Evolutionary conservation across 768 basidiomycete genomes (phyloP).

Genomic region (Gloeopeniophorella convolvens): DNA sequence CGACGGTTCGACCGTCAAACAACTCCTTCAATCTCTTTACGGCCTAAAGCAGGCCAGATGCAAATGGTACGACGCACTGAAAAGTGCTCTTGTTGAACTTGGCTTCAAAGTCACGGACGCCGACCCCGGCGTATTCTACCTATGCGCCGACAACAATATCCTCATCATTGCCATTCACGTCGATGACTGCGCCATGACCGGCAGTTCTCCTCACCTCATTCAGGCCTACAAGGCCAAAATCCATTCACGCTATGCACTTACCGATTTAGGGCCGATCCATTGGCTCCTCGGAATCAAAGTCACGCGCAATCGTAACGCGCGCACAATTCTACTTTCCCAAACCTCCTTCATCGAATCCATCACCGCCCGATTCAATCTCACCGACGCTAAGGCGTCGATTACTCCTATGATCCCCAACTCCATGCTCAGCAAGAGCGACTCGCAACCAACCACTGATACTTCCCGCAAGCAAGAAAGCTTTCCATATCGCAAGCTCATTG

Average conservation of each 20-base stretch:
- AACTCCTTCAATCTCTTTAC: constrained; percentile 17
- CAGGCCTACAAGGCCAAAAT: neutral
- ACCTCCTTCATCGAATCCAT: constrained; percentile 21
- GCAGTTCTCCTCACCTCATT: neutral
- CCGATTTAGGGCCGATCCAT: constrained; percentile 25
- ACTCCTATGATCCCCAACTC: constrained; percentile 13
- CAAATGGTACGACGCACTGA: constrained; percentile 17
- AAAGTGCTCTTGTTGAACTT: constrained; percentile 1
- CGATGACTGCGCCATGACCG: constrained; percentile 21
- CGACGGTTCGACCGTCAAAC: constrained; percentile 6
- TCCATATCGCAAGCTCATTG: constrained; percentile 27
- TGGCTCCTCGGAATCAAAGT: constrained; percentile 31
- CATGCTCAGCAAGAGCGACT: neutral
- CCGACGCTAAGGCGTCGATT: constrained; percentile 3
- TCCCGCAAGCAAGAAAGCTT: constrained; percentile 24
- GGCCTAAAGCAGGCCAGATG: constrained; percentile 22
- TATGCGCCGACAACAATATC: neutral
- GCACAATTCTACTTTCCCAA: constrained; percentile 19
- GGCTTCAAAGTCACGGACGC: constrained; percentile 14
- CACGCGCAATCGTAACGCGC: constrained; percentile 17
- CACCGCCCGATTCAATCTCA: constrained; percentile 17
- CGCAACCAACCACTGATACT: constrained; percentile 5
- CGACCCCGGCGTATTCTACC: constrained; percentile 19
- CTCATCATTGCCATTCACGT: constrained; percentile 22
- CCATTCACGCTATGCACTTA: constrained; percentile 2